Percentiles rank a stretch among this genome's conserved stretches.
These are phyloP conservation scores for Ottelia alismoides DNA, from an alignment of 106 monocot species.

Conservation along the genomic window DNA sequence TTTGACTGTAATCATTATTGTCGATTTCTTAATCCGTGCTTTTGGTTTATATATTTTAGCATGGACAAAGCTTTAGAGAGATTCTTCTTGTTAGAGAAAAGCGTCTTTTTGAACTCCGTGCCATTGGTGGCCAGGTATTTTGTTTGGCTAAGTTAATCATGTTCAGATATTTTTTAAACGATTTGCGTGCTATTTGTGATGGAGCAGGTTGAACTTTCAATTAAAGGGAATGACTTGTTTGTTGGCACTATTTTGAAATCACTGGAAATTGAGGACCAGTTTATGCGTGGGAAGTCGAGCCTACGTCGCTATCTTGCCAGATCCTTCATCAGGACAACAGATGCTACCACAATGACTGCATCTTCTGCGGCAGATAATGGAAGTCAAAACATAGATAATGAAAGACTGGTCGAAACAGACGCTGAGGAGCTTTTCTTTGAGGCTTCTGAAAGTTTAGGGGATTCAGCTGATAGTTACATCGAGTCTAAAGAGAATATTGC, in stretches of 20 bases:
- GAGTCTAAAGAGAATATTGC: slow-evolving; percentile 20
- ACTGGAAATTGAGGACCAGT: slow-evolving; percentile 84
- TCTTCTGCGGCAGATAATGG: slow-evolving; percentile 2
- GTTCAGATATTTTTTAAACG: too few species aligned
- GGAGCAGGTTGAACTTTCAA: slow-evolving; percentile 81
- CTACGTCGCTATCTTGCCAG: slow-evolving; percentile 67
- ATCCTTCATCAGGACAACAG: slow-evolving; percentile 52
- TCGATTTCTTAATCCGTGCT: too few species aligned
- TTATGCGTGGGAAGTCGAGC: slow-evolving; percentile 13
- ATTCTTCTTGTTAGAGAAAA: slow-evolving; percentile 62
- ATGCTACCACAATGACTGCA: slow-evolving; percentile 5
- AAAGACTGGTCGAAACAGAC: slow-evolving; percentile 25
- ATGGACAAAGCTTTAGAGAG: slow-evolving; percentile 39
- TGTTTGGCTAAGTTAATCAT: too few species aligned
- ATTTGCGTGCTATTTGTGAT: slow-evolving; percentile 1
- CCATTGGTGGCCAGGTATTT: slow-evolving; percentile 86
- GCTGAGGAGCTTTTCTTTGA: slow-evolving; percentile 84
- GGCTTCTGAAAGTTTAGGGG: slow-evolving; percentile 64
- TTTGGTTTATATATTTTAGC: slow-evolving; percentile 28
- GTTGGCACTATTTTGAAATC: slow-evolving; percentile 83
- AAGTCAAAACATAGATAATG: slow-evolving; percentile 8
- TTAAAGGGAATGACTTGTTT: slow-evolving; percentile 56
- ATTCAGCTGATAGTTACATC: slow-evolving; percentile 23
- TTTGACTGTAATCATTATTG: too few species aligned
- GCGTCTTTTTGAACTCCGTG: slow-evolving; percentile 78